Evolutionary conservation across 768 basidiomycete genomes (phyloP).

Genomic region (Thelephora ganbajun): DNA sequence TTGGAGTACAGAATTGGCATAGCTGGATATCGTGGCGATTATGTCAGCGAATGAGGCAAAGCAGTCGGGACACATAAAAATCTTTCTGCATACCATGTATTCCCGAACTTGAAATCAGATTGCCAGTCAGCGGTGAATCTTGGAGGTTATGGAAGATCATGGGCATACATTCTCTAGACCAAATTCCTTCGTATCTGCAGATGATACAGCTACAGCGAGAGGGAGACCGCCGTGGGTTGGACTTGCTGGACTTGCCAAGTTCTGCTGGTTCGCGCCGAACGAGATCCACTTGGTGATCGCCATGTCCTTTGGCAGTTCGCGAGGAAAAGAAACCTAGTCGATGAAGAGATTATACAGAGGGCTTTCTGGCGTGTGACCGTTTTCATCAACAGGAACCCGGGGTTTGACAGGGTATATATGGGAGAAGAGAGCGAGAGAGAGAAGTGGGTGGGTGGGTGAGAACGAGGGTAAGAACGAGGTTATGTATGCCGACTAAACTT

Average conservation of each 20-base stretch:
- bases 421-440: too few species aligned
- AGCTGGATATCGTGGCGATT: slow-evolving; percentile 32
- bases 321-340: too few species aligned
- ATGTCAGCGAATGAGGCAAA: background rate
- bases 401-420: too few species aligned
- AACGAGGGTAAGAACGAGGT: too few species aligned
- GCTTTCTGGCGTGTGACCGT: too few species aligned
- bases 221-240: background rate
- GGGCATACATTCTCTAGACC: slow-evolving; percentile 82
- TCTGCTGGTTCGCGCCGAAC: background rate
- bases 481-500: too few species aligned
- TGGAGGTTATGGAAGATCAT: slow-evolving; percentile 5
- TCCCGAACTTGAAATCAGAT: slow-evolving; percentile 58
- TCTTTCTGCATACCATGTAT: slow-evolving; percentile 61
- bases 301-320: background rate
- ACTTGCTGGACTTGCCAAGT: background rate
- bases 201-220: slow-evolving; percentile 16
- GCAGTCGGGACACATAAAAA: background rate
- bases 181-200: slow-evolving; percentile 76
- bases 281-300: background rate
- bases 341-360: too few species aligned
- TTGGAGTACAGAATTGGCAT: slow-evolving; percentile 97
- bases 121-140: background rate
- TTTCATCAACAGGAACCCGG: too few species aligned
- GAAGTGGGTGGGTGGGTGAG: too few species aligned